These are phyloP conservation scores for Aspergillus spinulosporus DNA, from an alignment of 2,329 filamentous ascomycete genomes.

Conservation along the genomic window DNA sequence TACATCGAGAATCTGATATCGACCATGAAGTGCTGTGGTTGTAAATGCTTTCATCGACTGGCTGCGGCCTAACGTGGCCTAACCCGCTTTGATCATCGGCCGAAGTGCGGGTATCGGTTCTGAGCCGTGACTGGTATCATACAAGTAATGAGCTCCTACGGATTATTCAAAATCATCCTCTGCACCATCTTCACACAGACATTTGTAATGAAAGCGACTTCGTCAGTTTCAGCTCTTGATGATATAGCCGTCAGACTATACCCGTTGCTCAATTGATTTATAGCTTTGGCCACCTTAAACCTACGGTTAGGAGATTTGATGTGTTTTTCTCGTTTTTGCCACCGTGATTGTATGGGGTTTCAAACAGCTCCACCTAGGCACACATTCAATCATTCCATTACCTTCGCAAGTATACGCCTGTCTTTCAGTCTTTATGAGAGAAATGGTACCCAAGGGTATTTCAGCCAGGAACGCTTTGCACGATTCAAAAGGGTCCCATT, in stretches of 20 bases:
- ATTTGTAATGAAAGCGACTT: too few species aligned
- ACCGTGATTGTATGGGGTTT: background rate
- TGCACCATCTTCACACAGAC: background rate
- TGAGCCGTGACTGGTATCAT: background rate
- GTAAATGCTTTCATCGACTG: too few species aligned
- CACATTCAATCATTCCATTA: background rate
- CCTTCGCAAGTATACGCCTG: too few species aligned
- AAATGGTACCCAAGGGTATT: too few species aligned
- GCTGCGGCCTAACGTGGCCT: too few species aligned
- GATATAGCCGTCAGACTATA: background rate
- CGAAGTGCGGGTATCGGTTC: background rate
- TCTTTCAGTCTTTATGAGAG: too few species aligned
- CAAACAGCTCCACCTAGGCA: background rate
- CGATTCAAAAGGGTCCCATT: too few species aligned
- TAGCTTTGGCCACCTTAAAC: background rate
- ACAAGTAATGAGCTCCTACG: background rate
- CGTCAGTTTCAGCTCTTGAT: background rate
- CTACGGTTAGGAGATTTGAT: background rate
- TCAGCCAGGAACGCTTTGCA: too few species aligned
- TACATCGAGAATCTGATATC: background rate
- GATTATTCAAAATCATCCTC: background rate
- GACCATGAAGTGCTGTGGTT: background rate
- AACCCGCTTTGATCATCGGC: background rate
- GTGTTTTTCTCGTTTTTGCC: background rate
- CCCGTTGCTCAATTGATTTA: background rate